Evolutionary conservation across 2,329 filamentous ascomycete genomes (phyloP).

Genomic region (Fusarium sp.): DNA sequence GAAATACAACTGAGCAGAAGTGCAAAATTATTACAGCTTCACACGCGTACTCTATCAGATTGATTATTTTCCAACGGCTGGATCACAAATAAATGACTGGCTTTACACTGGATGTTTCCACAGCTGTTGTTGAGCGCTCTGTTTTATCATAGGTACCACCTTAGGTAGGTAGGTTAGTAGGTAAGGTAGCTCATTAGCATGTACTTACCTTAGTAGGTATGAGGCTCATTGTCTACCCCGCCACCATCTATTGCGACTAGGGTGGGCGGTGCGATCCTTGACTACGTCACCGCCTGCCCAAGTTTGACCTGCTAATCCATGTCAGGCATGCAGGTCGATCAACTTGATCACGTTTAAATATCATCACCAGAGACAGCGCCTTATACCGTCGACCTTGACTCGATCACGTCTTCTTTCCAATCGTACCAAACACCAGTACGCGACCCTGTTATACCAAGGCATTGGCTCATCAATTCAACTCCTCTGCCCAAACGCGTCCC

Average conservation of each 20-base stretch:
- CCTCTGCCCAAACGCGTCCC: slow-evolving; percentile 10
- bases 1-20: not conserved
- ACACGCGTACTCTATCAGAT: not conserved
- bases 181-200: not conserved
- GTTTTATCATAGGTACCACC: not conserved
- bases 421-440: not conserved
- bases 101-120: not conserved
- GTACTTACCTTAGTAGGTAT: not conserved
- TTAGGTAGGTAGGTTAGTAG: too few species aligned
- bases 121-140: not conserved
- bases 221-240: slow-evolving; percentile 36
- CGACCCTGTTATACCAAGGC: not conserved
- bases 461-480: slow-evolving; percentile 4
- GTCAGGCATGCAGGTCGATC: slow-evolving; percentile 10
- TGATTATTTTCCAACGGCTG: not conserved
- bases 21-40: not conserved
- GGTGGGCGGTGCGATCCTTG: slow-evolving; percentile 36
- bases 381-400: not conserved
- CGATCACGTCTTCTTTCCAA: not conserved
- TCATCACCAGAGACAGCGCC: slow-evolving; percentile 5
- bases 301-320: slow-evolving; percentile 28
- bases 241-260: slow-evolving; percentile 28
- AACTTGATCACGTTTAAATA: slow-evolving; percentile 36
- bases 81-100: not conserved
- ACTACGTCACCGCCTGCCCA: slow-evolving; percentile 44